phyloP scores from a whole-genome alignment of 805 yeast species.

The Metschnikowia anglica region DNA sequence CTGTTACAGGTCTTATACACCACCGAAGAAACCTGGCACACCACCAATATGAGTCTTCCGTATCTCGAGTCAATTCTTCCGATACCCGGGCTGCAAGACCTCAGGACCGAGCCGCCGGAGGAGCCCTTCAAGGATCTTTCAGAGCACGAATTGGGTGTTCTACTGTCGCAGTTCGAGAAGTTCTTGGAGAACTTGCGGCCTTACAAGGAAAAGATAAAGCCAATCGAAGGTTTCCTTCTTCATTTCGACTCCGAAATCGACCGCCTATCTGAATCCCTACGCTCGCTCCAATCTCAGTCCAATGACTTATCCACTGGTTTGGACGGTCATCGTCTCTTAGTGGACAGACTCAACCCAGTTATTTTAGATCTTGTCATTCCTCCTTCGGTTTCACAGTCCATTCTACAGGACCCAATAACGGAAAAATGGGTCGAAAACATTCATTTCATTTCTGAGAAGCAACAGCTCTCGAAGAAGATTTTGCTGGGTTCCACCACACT shows the following conservation, averaged over 20 bases:
- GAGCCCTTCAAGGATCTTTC: conserved; percentile 13
- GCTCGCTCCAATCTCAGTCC: conserved; percentile 37
- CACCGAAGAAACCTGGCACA: neutral
- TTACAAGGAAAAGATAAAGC: conserved; percentile 34
- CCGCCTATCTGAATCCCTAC: conserved; percentile 32
- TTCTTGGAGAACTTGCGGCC: conserved; percentile 16
- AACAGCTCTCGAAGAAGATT: conserved; percentile 46
- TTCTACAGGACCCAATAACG: conserved; percentile 57
- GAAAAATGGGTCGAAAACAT: conserved; percentile 67
- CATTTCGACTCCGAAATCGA: conserved; percentile 55
- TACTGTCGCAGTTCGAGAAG: conserved; percentile 17
- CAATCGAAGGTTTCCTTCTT: conserved; percentile 52
- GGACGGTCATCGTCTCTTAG: conserved; percentile 26
- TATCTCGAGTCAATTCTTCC: conserved; percentile 21
- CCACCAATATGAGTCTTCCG: conserved; percentile 15
- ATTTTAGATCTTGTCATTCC: conserved; percentile 75
- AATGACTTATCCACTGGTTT: conserved; percentile 29
- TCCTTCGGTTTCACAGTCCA: conserved; percentile 60
- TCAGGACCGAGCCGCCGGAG: neutral
- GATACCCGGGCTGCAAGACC: neutral
- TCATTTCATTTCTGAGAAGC: conserved; percentile 56
- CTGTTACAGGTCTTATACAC: neutral
- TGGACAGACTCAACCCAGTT: conserved; percentile 63
- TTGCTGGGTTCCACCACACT: conserved; percentile 4
- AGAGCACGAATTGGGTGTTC: conserved; percentile 19